A percentile compares a stretch with the other conserved stretches of the same genome.
Conservation (phyloP, 768 basidiomycete species). For the Tricholoma saponaceum region DNA sequence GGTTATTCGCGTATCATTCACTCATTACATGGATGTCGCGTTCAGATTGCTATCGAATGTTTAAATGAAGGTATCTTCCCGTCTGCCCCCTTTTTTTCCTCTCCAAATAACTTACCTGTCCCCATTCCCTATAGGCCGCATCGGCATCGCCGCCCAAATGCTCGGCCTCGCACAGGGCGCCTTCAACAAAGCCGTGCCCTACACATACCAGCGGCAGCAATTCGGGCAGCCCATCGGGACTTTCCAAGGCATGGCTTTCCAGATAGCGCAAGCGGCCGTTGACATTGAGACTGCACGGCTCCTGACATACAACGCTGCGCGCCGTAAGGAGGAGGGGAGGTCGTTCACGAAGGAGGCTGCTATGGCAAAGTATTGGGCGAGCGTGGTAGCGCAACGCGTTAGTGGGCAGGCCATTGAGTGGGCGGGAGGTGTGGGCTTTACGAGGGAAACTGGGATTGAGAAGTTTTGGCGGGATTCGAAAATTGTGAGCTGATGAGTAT, state of each 20-base stretch:
- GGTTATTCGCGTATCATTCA: background rate
- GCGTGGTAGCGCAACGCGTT: constrained; percentile 85
- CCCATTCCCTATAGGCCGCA: constrained; percentile 53
- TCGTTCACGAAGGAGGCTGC: constrained; percentile 91
- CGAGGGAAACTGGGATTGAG: constrained; percentile 91
- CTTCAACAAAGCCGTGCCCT: constrained; percentile 92
- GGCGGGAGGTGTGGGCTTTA: constrained; percentile 92
- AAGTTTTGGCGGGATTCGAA: constrained; percentile 97
- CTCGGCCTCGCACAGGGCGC: constrained; percentile 96
- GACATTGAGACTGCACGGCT: constrained; percentile 89
- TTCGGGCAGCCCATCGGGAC: constrained; percentile 92
- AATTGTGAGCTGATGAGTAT: constrained; percentile 67
- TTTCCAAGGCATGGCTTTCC: constrained; percentile 96
- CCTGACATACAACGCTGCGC: constrained; percentile 94
- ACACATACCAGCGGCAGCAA: constrained; percentile 91
- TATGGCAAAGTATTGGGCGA: constrained; percentile 95
- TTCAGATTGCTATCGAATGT: constrained; percentile 89
- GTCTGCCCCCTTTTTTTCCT: background rate
- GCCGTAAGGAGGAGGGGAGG: constrained; percentile 88
- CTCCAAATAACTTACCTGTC: background rate
- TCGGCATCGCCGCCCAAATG: constrained; percentile 99
- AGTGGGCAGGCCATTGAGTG: constrained; percentile 92
- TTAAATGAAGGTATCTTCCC: constrained; percentile 73
- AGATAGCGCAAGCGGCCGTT: constrained; percentile 85
- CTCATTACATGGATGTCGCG: background rate